Evolutionary conservation across 169 alveolate species (phyloP).

Genomic region (Cryptosporidium sp.): DNA sequence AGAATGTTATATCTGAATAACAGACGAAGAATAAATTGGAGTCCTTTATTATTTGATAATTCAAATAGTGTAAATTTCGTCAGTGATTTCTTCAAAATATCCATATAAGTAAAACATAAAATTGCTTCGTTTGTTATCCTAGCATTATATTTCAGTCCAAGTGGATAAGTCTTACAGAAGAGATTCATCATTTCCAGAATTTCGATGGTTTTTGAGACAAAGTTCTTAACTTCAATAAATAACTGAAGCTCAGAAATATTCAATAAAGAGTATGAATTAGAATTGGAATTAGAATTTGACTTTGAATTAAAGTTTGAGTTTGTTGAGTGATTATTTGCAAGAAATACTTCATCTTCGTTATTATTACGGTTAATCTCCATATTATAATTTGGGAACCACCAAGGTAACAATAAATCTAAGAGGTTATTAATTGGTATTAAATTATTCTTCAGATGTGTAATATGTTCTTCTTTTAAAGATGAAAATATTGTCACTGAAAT

Average conservation of each 20-base stretch:
- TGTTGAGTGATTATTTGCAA: neutral
- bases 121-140: constrained; percentile 19
- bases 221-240: constrained; percentile 26
- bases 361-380: neutral
- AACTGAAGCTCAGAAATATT: constrained; percentile 46
- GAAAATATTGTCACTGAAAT: constrained; percentile 24
- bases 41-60: constrained; percentile 20
- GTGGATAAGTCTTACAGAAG: constrained; percentile 44
- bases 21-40: constrained; percentile 44
- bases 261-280: constrained; percentile 7
- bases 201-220: constrained; percentile 20
- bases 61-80: constrained; percentile 16
- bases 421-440: constrained; percentile 21
- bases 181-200: constrained; percentile 17
- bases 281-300: neutral
- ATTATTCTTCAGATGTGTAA: constrained; percentile 8
- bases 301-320: neutral
- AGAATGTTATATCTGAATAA: constrained; percentile 47
- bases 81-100: constrained; percentile 38
- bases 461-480: constrained; percentile 39
- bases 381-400: constrained; percentile 64
- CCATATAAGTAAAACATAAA: constrained; percentile 30
- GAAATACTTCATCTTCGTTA: neutral
- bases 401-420: constrained; percentile 35
- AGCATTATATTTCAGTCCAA: constrained; percentile 45